These are phyloP conservation scores for Sphaceloma murrayae DNA, from an alignment of 2,329 filamentous ascomycete genomes.

Conservation along the genomic window DNA sequence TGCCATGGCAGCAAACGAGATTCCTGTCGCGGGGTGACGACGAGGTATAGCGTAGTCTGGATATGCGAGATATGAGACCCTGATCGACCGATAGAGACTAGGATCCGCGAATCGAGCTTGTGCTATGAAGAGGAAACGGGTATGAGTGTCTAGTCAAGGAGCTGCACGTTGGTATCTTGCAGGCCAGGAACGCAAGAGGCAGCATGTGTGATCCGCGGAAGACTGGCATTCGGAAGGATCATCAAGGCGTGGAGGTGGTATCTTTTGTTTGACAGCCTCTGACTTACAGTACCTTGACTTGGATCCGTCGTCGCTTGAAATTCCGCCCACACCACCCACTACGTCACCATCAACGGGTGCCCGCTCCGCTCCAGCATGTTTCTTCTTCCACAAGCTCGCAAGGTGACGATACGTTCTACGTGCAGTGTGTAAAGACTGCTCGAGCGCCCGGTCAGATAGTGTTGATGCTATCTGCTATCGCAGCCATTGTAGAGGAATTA, in stretches of 20 bases:
- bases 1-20: not conserved
- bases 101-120: constrained; percentile 7
- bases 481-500: no score
- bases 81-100: constrained; percentile 12
- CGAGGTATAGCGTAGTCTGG: no score
- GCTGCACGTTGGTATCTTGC: constrained; percentile 1
- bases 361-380: no score
- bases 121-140: not conserved
- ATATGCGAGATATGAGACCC: constrained; percentile 9
- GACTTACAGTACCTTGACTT: no score
- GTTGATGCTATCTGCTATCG: no score
- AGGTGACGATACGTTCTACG: no score
- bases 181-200: constrained; percentile 1
- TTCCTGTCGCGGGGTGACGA: constrained; percentile 1
- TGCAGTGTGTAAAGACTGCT: no score
- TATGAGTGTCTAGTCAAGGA: not conserved
- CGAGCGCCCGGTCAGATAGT: no score
- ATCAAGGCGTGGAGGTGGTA: not conserved
- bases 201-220: not conserved
- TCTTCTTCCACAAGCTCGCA: no score
- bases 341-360: no score
- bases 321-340: not conserved
- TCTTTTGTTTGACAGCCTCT: not conserved
- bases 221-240: no score
- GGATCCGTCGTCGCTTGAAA: no score